These are phyloP conservation scores for Komagataella phaffii DNA, from an alignment of 805 yeast genomes.

Conservation along the genomic window DNA sequence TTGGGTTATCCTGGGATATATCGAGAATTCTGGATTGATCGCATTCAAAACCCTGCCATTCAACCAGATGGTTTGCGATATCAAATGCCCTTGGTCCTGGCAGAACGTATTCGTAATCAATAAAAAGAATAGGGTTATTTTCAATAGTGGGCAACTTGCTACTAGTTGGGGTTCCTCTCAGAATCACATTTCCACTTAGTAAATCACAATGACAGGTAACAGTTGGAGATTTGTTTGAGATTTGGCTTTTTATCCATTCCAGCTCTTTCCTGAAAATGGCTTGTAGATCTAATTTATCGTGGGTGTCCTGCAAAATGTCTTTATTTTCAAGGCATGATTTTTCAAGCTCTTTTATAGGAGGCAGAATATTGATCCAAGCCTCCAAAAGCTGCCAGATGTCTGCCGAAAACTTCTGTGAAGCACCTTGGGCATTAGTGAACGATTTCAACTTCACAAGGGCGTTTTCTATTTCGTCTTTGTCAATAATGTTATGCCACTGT, in stretches of 20 bases:
- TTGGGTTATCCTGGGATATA: conserved; percentile 27
- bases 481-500: conserved; percentile 49
- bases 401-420: conserved; percentile 18
- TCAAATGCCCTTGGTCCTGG: conserved; percentile 67
- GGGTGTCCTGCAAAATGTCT: conserved; percentile 9
- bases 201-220: conserved; percentile 65
- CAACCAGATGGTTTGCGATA: conserved; percentile 62
- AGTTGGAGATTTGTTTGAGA: conserved; percentile 31
- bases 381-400: conserved; percentile 48
- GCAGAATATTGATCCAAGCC: conserved; percentile 53
- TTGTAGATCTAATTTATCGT: conserved; percentile 8
- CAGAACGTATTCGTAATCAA: conserved; percentile 62
- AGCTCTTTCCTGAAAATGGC: conserved; percentile 36
- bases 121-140: conserved; percentile 36
- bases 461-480: conserved; percentile 30
- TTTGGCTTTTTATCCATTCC: conserved; percentile 32
- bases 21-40: conserved; percentile 43
- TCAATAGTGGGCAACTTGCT: conserved; percentile 1
- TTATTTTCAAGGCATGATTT: conserved; percentile 22
- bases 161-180: conserved; percentile 27
- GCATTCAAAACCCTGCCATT: conserved; percentile 77
- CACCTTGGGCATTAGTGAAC: conserved; percentile 7
- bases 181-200: conserved; percentile 59
- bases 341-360: conserved; percentile 28
- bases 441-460: conserved; percentile 26